phyloP scores from a whole-genome alignment of 305 asterid genomes.

The Petunia hybrid region DNA sequence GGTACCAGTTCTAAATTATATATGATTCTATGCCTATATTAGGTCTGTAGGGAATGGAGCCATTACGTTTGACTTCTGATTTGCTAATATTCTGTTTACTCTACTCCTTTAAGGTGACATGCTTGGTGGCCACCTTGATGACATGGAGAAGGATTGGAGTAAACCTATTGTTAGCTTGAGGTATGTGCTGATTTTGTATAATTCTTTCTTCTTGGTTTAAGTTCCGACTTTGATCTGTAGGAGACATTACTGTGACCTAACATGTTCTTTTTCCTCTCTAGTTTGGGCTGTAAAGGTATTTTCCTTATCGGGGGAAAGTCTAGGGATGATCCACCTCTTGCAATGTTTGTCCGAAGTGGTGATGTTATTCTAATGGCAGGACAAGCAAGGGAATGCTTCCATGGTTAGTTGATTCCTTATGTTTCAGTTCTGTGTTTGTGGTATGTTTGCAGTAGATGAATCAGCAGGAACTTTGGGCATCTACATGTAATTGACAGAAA shows the following conservation, averaged over 20 bases:
- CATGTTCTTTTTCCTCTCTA: conserved; percentile 37
- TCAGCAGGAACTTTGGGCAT: background rate
- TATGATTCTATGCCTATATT: background rate
- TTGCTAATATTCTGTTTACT: background rate
- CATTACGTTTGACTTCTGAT: conserved; percentile 1
- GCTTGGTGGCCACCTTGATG: conserved; percentile 99
- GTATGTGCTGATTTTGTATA: conserved; percentile 42
- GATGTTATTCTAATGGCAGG: conserved; percentile 92
- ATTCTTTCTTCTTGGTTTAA: conserved; percentile 25
- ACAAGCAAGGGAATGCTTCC: conserved; percentile 96
- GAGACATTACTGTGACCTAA: background rate
- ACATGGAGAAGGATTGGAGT: conserved; percentile 99
- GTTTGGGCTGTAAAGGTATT: conserved; percentile 97
- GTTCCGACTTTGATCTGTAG: conserved; percentile 16
- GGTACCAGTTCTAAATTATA: conserved; percentile 50
- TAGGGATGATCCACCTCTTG: conserved; percentile 74
- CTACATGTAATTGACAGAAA: background rate
- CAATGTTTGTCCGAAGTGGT: conserved; percentile 96
- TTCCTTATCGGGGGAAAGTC: conserved; percentile 94
- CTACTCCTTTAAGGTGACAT: conserved; percentile 70
- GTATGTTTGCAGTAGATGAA: background rate
- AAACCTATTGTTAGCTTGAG: conserved; percentile 99
- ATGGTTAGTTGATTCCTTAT: conserved; percentile 58
- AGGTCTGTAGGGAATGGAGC: background rate
- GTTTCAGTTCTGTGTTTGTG: conserved; percentile 15